These are phyloP conservation scores for Uronychia binucleata DNA, from an alignment of 73 alveolate genomes.

Conservation along the genomic window DNA sequence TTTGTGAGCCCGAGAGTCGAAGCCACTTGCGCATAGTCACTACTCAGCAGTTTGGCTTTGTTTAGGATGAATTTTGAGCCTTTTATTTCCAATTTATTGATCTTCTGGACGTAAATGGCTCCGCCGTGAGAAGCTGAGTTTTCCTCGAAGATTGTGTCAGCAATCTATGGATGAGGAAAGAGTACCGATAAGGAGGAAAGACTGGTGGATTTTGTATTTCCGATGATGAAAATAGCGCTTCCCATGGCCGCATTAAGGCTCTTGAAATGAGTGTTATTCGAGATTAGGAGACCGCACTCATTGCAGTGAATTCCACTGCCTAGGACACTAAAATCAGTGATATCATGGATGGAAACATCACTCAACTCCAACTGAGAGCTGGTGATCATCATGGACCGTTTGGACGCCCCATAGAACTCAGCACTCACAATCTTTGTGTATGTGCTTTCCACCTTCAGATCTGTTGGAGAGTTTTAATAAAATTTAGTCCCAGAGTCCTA, in stretches of 20 bases:
- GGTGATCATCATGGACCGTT: neutral
- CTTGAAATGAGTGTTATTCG: neutral
- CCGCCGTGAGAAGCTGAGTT: neutral
- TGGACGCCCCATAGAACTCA: neutral
- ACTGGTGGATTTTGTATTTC: neutral
- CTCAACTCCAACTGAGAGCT: neutral
- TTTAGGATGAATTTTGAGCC: neutral
- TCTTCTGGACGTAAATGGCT: neutral
- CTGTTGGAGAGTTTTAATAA: neutral
- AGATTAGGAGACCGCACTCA: neutral
- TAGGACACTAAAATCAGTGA: no score
- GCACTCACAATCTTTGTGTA: neutral
- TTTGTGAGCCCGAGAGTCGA: neutral
- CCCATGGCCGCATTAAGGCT: neutral
- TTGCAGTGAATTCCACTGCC: neutral
- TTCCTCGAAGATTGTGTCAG: neutral
- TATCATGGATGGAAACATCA: neutral
- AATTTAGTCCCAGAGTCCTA: neutral
- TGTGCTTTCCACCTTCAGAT: neutral
- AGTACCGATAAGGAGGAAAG: neutral
- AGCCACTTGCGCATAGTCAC: neutral
- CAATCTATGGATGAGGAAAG: neutral
- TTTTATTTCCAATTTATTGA: neutral
- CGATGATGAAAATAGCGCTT: neutral
- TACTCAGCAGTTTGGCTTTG: neutral